Conservation (phyloP, 2,329 filamentous ascomycete genomes). For the Verticillium isaacii region DNA sequence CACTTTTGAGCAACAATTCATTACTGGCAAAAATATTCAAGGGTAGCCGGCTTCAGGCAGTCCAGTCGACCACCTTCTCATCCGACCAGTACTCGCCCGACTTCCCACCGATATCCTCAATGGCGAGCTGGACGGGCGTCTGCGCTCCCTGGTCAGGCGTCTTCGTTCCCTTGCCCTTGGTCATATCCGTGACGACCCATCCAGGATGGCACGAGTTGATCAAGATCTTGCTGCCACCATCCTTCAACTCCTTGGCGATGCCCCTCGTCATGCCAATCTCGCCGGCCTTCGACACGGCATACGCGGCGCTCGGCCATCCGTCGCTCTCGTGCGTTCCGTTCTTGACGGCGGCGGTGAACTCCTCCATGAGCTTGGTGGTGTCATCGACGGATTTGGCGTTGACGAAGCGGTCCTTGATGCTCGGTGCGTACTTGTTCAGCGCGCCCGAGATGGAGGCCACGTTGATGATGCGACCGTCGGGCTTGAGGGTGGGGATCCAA, state of each 20-base stretch:
- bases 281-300: constrained; percentile 41
- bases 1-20: neutral
- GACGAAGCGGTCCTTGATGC: constrained; percentile 36
- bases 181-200: constrained; percentile 42
- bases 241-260: constrained; percentile 25
- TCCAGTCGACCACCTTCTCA: constrained; percentile 29
- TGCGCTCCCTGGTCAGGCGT: constrained; percentile 37
- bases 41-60: neutral
- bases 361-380: constrained; percentile 41
- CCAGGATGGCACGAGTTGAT: constrained; percentile 37
- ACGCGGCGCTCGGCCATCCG: constrained; percentile 45
- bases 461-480: constrained; percentile 42
- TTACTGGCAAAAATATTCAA: too few relatives aligned
- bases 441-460: constrained; percentile 38
- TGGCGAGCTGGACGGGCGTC: constrained; percentile 36
- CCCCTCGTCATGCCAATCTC: constrained; percentile 34
- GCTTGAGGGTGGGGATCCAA: constrained; percentile 39
- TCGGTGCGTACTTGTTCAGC: constrained; percentile 39
- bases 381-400: constrained; percentile 31
- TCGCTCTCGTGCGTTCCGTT: constrained; percentile 36
- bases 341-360: constrained; percentile 40
- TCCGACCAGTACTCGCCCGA: constrained; percentile 33
- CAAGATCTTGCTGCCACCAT: constrained; percentile 18
- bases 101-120: constrained; percentile 29
- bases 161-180: constrained; percentile 29